Conservation (phyloP, 352 stramenopile species). For the Globisporangium cylindrosporum region DNA sequence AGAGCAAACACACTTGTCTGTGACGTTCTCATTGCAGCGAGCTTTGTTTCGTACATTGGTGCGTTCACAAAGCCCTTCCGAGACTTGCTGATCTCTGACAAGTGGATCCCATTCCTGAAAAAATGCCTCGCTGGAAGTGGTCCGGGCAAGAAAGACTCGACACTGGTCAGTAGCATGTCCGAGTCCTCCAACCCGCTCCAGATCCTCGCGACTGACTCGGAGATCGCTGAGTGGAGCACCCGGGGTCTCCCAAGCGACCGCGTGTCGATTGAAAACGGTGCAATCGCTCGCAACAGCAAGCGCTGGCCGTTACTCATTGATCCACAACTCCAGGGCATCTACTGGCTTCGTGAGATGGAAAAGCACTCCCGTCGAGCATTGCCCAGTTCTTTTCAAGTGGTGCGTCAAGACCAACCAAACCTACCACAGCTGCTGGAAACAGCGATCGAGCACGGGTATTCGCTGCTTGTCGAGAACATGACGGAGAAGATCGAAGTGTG, state of each 20-base stretch:
- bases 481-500: conserved; percentile 82
- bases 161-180: conserved; percentile 26
- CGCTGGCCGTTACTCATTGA: conserved; percentile 89
- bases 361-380: conserved; percentile 42
- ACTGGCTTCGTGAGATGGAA: conserved; percentile 87
- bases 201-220: conserved; percentile 69
- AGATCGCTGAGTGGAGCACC: conserved; percentile 86
- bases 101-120: conserved; percentile 88
- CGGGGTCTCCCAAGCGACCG: conserved; percentile 85
- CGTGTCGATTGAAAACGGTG: conserved; percentile 90
- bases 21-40: conserved; percentile 89
- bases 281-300: conserved; percentile 76
- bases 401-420: conserved; percentile 82
- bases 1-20: conserved; percentile 82
- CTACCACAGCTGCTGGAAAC: conserved; percentile 69
- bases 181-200: conserved; percentile 53
- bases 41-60: conserved; percentile 93
- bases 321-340: conserved; percentile 88
- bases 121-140: conserved; percentile 34
- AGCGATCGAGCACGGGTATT: conserved; percentile 74
- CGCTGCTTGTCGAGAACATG: conserved; percentile 90
- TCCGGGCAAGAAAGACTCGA: conserved; percentile 17
- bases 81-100: conserved; percentile 76
- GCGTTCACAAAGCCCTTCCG: conserved; percentile 93
- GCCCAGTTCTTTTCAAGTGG: conserved; percentile 62